phyloP scores from a whole-genome alignment of 306 rosid genomes.

The Vachellia pachyceras region DNA sequence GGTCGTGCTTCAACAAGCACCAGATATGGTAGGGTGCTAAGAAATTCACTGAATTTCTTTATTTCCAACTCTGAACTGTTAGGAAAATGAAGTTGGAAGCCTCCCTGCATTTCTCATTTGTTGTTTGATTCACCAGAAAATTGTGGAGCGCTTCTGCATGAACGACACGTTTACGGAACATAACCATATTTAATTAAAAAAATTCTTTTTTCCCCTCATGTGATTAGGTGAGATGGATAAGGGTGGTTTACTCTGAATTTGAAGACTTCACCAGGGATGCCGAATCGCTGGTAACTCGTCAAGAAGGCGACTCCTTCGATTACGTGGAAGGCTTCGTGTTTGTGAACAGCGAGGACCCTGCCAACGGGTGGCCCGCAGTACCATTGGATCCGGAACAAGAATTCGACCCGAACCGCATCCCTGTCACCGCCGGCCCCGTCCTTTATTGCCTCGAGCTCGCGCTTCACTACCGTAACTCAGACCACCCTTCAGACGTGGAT shows the following conservation, averaged over 20 bases:
- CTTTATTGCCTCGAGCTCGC: slow-evolving; percentile 92
- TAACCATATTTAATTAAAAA: background rate
- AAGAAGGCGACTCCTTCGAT: slow-evolving; percentile 74
- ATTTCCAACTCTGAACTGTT: background rate
- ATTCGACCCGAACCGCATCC: slow-evolving; percentile 58
- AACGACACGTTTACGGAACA: slow-evolving; percentile 39
- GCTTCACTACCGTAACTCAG: slow-evolving; percentile 59
- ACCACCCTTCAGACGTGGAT: slow-evolving; percentile 55
- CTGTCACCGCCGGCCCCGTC: slow-evolving; percentile 63
- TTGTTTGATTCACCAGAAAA: slow-evolving; percentile 3
- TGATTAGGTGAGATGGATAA: slow-evolving; percentile 91
- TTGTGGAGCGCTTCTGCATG: slow-evolving; percentile 26
- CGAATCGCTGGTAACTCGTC: slow-evolving; percentile 68
- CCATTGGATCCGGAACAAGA: slow-evolving; percentile 53
- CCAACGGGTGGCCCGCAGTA: slow-evolving; percentile 76
- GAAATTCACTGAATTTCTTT: background rate
- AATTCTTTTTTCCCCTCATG: background rate
- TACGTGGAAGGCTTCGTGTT: slow-evolving; percentile 97
- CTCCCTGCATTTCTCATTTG: background rate
- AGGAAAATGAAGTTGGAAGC: background rate
- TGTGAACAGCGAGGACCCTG: slow-evolving; percentile 70
- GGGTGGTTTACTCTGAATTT: slow-evolving; percentile 78
- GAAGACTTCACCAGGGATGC: slow-evolving; percentile 75
- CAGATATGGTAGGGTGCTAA: slow-evolving; percentile 64
- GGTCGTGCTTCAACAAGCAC: slow-evolving; percentile 71